phyloP scores from a whole-genome alignment of 257 asterid genomes.

The Solanum rostratum region DNA sequence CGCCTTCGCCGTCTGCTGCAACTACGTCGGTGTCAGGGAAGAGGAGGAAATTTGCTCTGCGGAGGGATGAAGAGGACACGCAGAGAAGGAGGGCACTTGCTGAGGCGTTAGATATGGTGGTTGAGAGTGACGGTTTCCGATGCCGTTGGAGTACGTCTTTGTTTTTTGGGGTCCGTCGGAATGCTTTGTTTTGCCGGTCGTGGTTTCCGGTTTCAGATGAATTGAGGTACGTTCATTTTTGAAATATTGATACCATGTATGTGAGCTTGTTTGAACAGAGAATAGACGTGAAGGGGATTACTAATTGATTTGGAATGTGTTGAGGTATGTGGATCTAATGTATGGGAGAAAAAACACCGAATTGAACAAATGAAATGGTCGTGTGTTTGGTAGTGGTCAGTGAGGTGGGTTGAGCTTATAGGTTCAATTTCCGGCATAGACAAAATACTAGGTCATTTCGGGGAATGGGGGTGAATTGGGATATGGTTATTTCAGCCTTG shows the following conservation, averaged over 20 bases:
- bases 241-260: neutral
- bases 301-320: neutral
- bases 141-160: slow-evolving; percentile 64
- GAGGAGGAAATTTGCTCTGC: slow-evolving; percentile 41
- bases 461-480: neutral
- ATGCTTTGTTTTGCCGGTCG: slow-evolving; percentile 89
- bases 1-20: slow-evolving; percentile 38
- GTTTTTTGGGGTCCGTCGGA: slow-evolving; percentile 60
- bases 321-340: neutral
- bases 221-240: slow-evolving; percentile 32
- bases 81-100: slow-evolving; percentile 86
- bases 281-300: neutral
- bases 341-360: neutral
- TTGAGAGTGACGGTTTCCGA: slow-evolving; percentile 9
- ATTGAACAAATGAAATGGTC: neutral
- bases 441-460: neutral
- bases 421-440: neutral
- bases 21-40: slow-evolving; percentile 17
- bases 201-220: slow-evolving; percentile 80
- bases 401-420: neutral
- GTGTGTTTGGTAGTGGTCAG: no score
- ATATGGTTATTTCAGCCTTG: neutral
- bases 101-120: slow-evolving; percentile 63
- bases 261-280: neutral
- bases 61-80: slow-evolving; percentile 96